These are phyloP conservation scores for Solanum ahanhuiri DNA, from an alignment of 257 asterid genomes.

Conservation along the genomic window DNA sequence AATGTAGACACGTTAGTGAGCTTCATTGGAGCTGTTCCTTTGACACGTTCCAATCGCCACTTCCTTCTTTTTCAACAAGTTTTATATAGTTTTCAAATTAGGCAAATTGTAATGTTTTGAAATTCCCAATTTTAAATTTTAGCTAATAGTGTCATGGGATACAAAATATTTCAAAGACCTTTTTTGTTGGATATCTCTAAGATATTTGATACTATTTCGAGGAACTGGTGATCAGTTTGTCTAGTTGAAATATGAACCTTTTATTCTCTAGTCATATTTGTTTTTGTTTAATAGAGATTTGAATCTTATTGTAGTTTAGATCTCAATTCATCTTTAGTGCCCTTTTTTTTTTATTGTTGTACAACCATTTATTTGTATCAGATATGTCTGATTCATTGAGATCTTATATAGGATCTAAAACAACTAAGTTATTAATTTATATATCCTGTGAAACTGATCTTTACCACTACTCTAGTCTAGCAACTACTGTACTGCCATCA, in stretches of 20 bases:
- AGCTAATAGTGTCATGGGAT: neutral
- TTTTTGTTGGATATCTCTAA: neutral
- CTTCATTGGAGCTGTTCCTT: no score
- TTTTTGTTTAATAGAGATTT: neutral
- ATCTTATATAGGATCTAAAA: neutral
- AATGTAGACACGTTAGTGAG: no score
- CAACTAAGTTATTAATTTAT: no score
- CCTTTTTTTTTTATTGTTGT: neutral
- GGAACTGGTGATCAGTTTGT: neutral
- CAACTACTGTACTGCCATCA: neutral
- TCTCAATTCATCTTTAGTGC: neutral
- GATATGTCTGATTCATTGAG: neutral
- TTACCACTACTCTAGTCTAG: neutral
- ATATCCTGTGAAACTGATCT: no score
- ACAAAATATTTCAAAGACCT: neutral
- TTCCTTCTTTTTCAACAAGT: no score
- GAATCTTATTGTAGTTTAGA: neutral
- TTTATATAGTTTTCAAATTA: neutral
- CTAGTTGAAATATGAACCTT: neutral
- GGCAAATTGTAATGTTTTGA: neutral
- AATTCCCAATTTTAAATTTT: neutral
- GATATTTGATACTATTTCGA: neutral
- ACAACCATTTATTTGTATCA: neutral
- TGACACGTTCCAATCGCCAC: no score
- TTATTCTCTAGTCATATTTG: neutral